Evolutionary conservation across 352 stramenopile genomes (phyloP).

Genomic region (Phytophthora cactorum): DNA sequence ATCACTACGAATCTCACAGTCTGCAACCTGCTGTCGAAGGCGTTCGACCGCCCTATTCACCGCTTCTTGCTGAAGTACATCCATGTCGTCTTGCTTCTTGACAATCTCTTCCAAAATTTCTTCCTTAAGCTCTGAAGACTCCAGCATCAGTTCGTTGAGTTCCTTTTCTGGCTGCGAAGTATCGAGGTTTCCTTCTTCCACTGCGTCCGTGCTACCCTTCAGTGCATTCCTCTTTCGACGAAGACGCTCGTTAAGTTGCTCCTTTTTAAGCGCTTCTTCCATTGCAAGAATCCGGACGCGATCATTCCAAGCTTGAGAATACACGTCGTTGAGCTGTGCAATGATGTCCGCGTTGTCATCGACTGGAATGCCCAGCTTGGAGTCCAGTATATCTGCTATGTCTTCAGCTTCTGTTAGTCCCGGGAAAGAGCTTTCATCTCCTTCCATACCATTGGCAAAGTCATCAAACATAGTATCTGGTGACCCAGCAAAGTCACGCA

Average conservation of each 20-base stretch:
- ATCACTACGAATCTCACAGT: not conserved
- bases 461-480: constrained; percentile 13
- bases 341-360: constrained; percentile 47
- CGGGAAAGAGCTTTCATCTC: constrained; percentile 6
- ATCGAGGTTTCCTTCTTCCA: not conserved
- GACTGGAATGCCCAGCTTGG: not conserved
- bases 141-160: constrained; percentile 14
- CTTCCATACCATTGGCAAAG: constrained; percentile 8
- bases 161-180: constrained; percentile 2
- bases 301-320: constrained; percentile 41
- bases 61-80: constrained; percentile 28
- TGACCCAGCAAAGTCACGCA: constrained; percentile 38
- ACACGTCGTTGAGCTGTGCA: constrained; percentile 39
- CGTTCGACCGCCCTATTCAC: constrained; percentile 12
- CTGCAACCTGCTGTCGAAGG: constrained; percentile 21
- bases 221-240: constrained; percentile 21
- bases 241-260: constrained; percentile 35
- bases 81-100: constrained; percentile 49
- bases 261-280: constrained; percentile 43
- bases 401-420: constrained; percentile 3
- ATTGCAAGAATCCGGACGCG: constrained; percentile 27
- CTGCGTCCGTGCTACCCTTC: constrained; percentile 1
- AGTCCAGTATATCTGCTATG: not conserved
- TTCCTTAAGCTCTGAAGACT: constrained; percentile 26
- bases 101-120: constrained; percentile 41